Evolutionary conservation across 495 filamentous ascomycete genomes (phyloP), one percentile per base, ranked within the genome.

Genomic region (Amniculicola lignicola): DNA sequence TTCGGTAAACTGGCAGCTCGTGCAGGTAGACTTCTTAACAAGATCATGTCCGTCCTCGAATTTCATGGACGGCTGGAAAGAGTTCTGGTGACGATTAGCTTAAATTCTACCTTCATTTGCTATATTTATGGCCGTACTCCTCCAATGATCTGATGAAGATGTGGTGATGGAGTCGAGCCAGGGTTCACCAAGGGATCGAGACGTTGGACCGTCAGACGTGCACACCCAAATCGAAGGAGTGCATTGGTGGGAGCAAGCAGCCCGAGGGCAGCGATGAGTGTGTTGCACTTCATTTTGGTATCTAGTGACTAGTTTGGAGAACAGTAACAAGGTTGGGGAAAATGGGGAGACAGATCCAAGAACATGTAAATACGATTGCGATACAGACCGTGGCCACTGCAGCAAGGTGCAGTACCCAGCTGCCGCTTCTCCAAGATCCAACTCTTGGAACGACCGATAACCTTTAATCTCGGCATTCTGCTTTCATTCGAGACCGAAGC

Each of bases 121-220:
- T 4, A 44, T 3, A 49, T n/a, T n/a, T 29, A 6, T 22, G 37
- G 3, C 42, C 48, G 38, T 54, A 58, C 48, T 16, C 59, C 59
- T 53, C 55, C 59, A 37, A 61, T 59, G 19, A 65, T 61, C 42
- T 62, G 59, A 29, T 66, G 63, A 21, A 66, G 45, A 59, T 66
- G 63, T 15, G 59, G 50, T 35, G 63, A 66, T 16, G 63, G 63
- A 43, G 48, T 60, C 51, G 25, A 25, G 9, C 59, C 63, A 16
- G 63, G 55, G 37, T 58, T 57, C 31, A 63, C 63, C 43, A 66
- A 70, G 62, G 72, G 73, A 53, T 75, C 73, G 38, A 75, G 67
- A 48, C 73, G 72, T 42, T 75, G 70, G 33, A 75, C 70, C 5
- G 72, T 69, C n/a, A 73, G 70, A 53, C 71, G 70, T 12, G 73